Percentiles rank a stretch among this genome's conserved stretches.
These are phyloP conservation scores for Haplosporangium gracile DNA, from an alignment of 192 early-diverging fungal genomes.

Conservation along the genomic window DNA sequence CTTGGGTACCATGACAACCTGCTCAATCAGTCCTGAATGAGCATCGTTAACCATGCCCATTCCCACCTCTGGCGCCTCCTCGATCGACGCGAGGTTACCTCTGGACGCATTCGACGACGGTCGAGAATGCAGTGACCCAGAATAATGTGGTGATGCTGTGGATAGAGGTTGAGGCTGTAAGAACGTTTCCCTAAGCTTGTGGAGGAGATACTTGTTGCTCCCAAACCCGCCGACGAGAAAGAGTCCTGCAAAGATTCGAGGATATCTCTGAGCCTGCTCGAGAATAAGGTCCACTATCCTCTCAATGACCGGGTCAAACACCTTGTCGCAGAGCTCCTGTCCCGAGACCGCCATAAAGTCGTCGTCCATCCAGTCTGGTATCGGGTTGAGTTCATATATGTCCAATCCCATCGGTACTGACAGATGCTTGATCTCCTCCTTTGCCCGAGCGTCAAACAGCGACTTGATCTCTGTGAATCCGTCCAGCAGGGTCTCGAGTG, in stretches of 20 bases:
- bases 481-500: constrained; percentile 35
- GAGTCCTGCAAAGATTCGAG: constrained; percentile 27
- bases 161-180: background rate
- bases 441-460: constrained; percentile 21
- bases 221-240: constrained; percentile 65
- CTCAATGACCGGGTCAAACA: constrained; percentile 57
- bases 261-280: constrained; percentile 37
- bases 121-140: background rate
- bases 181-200: constrained; percentile 7
- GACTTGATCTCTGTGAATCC: constrained; percentile 37
- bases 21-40: constrained; percentile 10
- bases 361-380: constrained; percentile 41
- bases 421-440: constrained; percentile 29
- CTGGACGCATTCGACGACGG: background rate
- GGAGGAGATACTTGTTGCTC: constrained; percentile 48
- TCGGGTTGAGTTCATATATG: constrained; percentile 17
- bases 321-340: constrained; percentile 43
- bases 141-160: background rate
- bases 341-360: constrained; percentile 46
- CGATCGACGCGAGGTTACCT: background rate
- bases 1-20: constrained; percentile 33
- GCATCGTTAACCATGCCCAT: background rate
- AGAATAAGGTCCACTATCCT: constrained; percentile 38
- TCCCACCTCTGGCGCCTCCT: background rate
- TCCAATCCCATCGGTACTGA: constrained; percentile 37